These are phyloP conservation scores for Yamadazyma kanchanaburiensis DNA, from an alignment of 1,139 yeast genomes.

Conservation along the genomic window DNA sequence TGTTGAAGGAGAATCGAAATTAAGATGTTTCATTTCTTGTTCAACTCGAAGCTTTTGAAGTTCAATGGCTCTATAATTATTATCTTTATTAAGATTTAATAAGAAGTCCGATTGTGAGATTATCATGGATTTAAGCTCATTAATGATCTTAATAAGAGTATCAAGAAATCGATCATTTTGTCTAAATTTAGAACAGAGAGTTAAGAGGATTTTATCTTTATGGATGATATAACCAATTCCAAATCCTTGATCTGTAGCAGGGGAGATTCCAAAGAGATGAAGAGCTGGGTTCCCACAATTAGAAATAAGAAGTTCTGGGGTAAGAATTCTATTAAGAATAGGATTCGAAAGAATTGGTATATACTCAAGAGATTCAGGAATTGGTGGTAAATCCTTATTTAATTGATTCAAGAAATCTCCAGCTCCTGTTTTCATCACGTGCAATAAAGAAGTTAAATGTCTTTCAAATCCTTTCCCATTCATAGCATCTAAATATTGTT, in stretches of 20 bases:
- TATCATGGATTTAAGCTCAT: conserved; percentile 49
- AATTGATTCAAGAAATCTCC: conserved; percentile 41
- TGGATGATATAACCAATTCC: conserved; percentile 77
- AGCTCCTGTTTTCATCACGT: conserved; percentile 34
- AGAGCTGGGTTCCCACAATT: conserved; percentile 82
- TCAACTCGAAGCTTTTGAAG: conserved; percentile 34
- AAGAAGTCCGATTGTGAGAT: conserved; percentile 33
- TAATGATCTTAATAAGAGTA: conserved; percentile 59
- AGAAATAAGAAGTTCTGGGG: conserved; percentile 41
- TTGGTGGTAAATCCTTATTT: conserved; percentile 29
- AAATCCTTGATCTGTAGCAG: conserved; percentile 71
- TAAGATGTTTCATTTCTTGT: conserved; percentile 31
- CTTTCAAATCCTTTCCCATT: conserved; percentile 68
- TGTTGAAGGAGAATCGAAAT: conserved; percentile 26
- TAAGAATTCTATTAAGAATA: conserved; percentile 39
- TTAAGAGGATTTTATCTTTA: conserved; percentile 53
- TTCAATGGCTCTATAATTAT: conserved; percentile 32
- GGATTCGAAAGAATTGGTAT: conserved; percentile 62
- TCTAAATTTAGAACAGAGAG: conserved; percentile 71
- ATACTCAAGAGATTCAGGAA: conserved; percentile 13
- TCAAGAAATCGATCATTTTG: conserved; percentile 67
- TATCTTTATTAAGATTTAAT: conserved; percentile 29
- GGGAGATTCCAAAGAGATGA: conserved; percentile 70
- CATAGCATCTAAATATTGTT: conserved; percentile 50
- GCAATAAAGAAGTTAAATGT: conserved; percentile 62